A percentile compares a stretch with the other conserved stretches of the same genome.
Evolutionary conservation across 129 eudicot genomes (phyloP).

Genomic region (Saussurea involucrata): DNA sequence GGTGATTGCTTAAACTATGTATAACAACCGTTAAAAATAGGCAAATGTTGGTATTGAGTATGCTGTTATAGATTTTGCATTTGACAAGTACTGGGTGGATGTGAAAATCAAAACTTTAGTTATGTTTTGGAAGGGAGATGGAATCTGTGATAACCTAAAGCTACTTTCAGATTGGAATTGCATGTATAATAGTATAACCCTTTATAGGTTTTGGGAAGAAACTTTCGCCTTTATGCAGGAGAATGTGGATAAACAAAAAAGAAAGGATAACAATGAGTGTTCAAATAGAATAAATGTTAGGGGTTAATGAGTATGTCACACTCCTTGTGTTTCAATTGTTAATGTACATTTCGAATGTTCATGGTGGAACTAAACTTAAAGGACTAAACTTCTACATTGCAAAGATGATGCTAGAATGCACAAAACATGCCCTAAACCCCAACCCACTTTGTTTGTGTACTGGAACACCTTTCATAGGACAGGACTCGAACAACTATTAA

Average conservation of each 20-base stretch:
- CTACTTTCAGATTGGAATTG: background rate
- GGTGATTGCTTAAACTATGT: background rate
- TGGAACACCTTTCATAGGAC: background rate
- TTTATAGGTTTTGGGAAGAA: constrained; percentile 4
- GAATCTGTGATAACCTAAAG: background rate
- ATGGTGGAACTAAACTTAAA: too few species aligned
- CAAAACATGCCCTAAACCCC: background rate
- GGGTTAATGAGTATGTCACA: background rate
- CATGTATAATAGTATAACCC: background rate
- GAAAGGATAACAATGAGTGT: background rate
- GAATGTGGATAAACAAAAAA: background rate
- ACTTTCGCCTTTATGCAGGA: background rate
- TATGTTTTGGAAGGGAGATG: background rate
- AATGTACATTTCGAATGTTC: background rate
- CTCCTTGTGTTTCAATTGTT: background rate
- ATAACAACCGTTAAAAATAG: background rate
- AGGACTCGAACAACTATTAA: background rate
- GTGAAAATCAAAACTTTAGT: background rate
- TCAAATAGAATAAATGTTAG: background rate
- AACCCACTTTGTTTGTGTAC: background rate
- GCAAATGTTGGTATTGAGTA: constrained; percentile 1
- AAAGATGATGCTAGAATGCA: background rate
- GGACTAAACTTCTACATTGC: background rate
- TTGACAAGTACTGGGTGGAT: background rate
- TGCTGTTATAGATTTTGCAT: constrained; percentile 5